Conservation (phyloP, 768 basidiomycete species). For the Boletus vinaceobasis region DNA sequence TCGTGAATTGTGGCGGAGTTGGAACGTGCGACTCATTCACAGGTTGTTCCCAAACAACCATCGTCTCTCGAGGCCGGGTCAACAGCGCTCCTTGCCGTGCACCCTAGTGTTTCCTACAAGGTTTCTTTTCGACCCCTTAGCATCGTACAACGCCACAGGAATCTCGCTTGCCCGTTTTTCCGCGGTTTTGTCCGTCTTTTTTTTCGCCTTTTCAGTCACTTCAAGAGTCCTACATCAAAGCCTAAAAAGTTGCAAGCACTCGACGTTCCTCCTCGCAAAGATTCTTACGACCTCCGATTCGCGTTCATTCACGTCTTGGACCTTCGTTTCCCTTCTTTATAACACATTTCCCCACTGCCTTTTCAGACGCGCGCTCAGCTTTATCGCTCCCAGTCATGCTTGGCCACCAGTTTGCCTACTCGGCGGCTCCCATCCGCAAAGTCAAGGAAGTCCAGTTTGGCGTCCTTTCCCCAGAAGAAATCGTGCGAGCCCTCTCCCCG, state of each 20-base stretch:
- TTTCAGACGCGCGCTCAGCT: conserved; percentile 17
- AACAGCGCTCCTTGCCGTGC: conserved; percentile 14
- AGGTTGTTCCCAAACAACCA: conserved; percentile 36
- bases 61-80: conserved; percentile 23
- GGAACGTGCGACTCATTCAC: conserved; percentile 29
- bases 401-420: conserved; percentile 88
- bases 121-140: not conserved
- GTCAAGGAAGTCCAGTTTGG: conserved; percentile 99
- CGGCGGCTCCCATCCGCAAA: conserved; percentile 91
- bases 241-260: conserved; percentile 23
- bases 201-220: conserved; percentile 6
- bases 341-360: not conserved
- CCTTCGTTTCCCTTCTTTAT: not conserved
- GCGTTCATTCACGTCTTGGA: conserved; percentile 26
- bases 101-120: conserved; percentile 4
- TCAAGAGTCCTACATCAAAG: conserved; percentile 2
- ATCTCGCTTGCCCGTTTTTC: conserved; percentile 9
- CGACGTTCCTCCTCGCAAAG: conserved; percentile 1
- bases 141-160: not conserved
- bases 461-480: conserved; percentile 98
- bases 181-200: conserved; percentile 14
- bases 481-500: conserved; percentile 46
- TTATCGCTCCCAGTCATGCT: conserved; percentile 50
- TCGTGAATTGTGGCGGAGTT: conserved; percentile 33
- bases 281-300: conserved; percentile 15